Percentiles rank a stretch among this genome's conserved stretches.
Conservation (phyloP, 208 protist genomes). For the Porcisia hertigi region DNA sequence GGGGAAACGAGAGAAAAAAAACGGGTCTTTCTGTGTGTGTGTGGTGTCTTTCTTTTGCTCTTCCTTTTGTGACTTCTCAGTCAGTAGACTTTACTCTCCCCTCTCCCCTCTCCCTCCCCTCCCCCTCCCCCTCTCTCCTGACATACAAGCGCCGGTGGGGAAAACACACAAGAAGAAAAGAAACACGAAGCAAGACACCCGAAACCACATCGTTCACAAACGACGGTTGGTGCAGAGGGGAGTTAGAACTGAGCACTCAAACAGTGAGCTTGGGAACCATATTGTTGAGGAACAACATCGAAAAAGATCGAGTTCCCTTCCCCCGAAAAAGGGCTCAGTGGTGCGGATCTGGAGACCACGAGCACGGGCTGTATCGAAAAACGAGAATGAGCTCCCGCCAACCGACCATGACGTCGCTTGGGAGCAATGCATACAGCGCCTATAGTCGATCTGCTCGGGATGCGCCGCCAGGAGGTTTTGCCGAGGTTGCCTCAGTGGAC, state of each 20-base stretch:
- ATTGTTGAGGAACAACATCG: neutral
- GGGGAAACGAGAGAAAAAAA: no score
- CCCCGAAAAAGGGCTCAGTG: neutral
- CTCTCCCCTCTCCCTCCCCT: neutral
- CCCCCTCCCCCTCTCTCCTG: neutral
- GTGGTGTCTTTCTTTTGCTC: neutral
- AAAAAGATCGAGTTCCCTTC: neutral
- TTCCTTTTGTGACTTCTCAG: no score
- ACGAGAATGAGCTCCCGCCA: conserved; percentile 25
- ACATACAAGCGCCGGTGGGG: neutral
- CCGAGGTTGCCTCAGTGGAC: neutral
- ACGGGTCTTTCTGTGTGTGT: neutral
- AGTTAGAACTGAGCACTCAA: neutral
- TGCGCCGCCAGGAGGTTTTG: neutral
- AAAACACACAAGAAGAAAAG: neutral
- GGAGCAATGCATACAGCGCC: conserved; percentile 13
- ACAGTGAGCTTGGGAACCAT: neutral
- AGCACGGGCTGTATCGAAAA: neutral
- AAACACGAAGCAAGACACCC: neutral
- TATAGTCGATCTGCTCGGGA: conserved; percentile 6
- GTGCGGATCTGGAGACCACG: neutral
- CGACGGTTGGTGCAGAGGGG: neutral
- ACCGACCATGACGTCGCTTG: conserved; percentile 5
- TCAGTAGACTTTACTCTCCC: neutral
- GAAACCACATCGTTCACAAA: neutral